A percentile compares a stretch with the other conserved stretches of the same genome.
phyloP scores from a whole-genome alignment of 2,329 filamentous ascomycete genomes.

The Exophiala phaeomuriformis region DNA sequence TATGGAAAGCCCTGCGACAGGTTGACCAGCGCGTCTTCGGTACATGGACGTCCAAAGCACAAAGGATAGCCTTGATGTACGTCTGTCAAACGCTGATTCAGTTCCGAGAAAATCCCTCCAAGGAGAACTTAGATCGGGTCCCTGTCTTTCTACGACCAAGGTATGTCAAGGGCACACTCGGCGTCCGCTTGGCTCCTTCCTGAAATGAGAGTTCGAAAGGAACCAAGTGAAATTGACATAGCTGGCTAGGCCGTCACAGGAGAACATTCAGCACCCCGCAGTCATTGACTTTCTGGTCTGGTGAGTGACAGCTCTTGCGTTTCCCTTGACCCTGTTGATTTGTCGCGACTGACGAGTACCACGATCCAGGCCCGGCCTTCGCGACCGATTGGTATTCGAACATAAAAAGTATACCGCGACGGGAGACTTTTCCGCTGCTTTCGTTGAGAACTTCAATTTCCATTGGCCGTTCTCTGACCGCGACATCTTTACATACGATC shows the following conservation, averaged over 20 bases:
- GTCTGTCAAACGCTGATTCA: slow-evolving; percentile 23
- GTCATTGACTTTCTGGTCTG: slow-evolving; percentile 26
- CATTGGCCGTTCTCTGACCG: slow-evolving; percentile 24
- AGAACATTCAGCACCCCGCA: slow-evolving; percentile 24
- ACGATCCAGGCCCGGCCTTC: slow-evolving; percentile 18
- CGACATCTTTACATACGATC: slow-evolving; percentile 21
- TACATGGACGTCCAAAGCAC: slow-evolving; percentile 24
- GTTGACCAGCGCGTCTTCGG: slow-evolving; percentile 25
- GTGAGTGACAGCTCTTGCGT: slow-evolving; percentile 6
- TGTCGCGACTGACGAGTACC: neutral
- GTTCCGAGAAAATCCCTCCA: slow-evolving; percentile 21
- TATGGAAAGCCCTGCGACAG: slow-evolving; percentile 20
- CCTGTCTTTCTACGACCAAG: slow-evolving; percentile 20
- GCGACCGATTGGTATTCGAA: slow-evolving; percentile 25
- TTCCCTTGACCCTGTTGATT: neutral
- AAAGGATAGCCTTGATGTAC: slow-evolving; percentile 25
- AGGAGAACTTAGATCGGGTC: slow-evolving; percentile 23
- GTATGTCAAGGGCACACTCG: neutral
- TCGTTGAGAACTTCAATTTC: slow-evolving; percentile 25
- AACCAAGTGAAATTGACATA: neutral
- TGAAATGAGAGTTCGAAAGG: neutral
- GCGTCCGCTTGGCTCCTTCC: neutral
- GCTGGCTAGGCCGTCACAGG: slow-evolving; percentile 19
- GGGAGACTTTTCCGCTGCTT: slow-evolving; percentile 22
- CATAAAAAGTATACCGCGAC: slow-evolving; percentile 23